Evolutionary conservation across 2,329 filamentous ascomycete species (phyloP).

Genomic region (Neopestalotiopsis rosae): DNA sequence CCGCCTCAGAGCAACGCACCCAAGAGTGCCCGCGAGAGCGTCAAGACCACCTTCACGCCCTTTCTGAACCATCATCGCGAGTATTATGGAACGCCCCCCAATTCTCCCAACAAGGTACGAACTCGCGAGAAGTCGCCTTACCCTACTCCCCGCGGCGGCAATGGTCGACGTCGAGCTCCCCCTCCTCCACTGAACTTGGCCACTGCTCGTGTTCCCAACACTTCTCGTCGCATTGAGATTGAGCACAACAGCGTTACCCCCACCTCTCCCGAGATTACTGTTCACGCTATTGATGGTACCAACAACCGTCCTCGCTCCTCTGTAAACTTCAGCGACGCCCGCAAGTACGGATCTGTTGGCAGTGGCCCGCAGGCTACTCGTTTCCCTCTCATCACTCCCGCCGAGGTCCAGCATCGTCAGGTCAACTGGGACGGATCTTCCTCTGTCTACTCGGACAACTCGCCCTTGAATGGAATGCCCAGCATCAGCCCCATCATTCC

Average conservation of each 20-base stretch:
- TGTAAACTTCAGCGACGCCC: slow-evolving; percentile 22
- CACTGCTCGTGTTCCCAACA: not conserved
- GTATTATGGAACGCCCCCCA: not conserved
- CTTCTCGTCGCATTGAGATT: not conserved
- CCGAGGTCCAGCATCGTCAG: slow-evolving; percentile 10
- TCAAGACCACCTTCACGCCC: slow-evolving; percentile 30
- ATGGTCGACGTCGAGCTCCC: slow-evolving; percentile 17
- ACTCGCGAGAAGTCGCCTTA: slow-evolving; percentile 13
- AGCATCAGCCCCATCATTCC: slow-evolving; percentile 26
- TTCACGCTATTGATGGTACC: slow-evolving; percentile 22
- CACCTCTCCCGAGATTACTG: slow-evolving; percentile 13
- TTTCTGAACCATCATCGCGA: slow-evolving; percentile 21
- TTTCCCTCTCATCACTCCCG: slow-evolving; percentile 21
- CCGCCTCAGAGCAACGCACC: slow-evolving; percentile 14
- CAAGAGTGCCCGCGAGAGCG: slow-evolving; percentile 23
- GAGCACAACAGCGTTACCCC: not conserved
- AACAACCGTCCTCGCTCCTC: not conserved
- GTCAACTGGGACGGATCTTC: slow-evolving; percentile 20
- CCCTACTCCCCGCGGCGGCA: not conserved
- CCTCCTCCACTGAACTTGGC: slow-evolving; percentile 10
- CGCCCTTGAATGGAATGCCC: slow-evolving; percentile 24
- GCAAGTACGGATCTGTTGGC: slow-evolving; percentile 20
- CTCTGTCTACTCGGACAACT: slow-evolving; percentile 26
- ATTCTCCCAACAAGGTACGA: slow-evolving; percentile 11
- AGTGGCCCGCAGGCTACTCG: slow-evolving; percentile 25